Conservation (phyloP, 768 basidiomycete genomes). For the Termitomyces sp. region DNA sequence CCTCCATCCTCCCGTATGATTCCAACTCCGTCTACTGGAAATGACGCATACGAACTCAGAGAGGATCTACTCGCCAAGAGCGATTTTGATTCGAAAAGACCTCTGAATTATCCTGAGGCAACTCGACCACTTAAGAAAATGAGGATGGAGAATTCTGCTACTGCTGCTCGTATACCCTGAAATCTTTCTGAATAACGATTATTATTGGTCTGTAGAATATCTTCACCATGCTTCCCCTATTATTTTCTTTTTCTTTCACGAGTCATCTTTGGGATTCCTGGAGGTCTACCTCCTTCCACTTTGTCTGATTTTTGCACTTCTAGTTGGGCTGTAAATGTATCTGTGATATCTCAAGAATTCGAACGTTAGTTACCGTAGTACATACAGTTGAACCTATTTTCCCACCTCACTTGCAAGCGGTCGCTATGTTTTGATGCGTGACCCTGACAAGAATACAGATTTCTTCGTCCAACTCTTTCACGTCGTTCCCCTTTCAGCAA, state of each 20-base stretch:
- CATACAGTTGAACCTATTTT: constrained; percentile 13
- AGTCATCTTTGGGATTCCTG: constrained; percentile 18
- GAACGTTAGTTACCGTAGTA: constrained; percentile 3
- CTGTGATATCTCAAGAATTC: constrained; percentile 15
- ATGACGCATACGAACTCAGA: constrained; percentile 32
- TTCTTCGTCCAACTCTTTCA: constrained; percentile 9
- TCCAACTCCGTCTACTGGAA: constrained; percentile 42
- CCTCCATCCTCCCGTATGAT: constrained; percentile 55
- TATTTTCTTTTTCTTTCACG: constrained; percentile 19
- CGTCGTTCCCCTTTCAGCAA: constrained; percentile 2
- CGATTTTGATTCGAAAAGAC: constrained; percentile 59
- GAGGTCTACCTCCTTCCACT: constrained; percentile 13
- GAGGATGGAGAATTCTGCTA: constrained; percentile 53
- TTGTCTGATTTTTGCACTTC: constrained; percentile 15
- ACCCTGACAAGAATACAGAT: constrained; percentile 7
- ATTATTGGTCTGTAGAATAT: constrained; percentile 32
- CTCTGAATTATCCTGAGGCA: constrained; percentile 49
- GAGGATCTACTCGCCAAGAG: constrained; percentile 40
- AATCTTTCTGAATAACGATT: constrained; percentile 17
- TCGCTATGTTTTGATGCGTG: constrained; percentile 10
- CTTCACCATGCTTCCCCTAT: constrained; percentile 25
- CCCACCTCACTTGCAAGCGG: constrained; percentile 14
- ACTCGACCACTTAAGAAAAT: constrained; percentile 65
- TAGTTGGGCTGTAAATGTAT: constrained; percentile 26
- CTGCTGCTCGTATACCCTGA: constrained; percentile 53